phyloP scores from a whole-genome alignment of 2,329 filamentous ascomycete species.

The Penicillium hordei region DNA sequence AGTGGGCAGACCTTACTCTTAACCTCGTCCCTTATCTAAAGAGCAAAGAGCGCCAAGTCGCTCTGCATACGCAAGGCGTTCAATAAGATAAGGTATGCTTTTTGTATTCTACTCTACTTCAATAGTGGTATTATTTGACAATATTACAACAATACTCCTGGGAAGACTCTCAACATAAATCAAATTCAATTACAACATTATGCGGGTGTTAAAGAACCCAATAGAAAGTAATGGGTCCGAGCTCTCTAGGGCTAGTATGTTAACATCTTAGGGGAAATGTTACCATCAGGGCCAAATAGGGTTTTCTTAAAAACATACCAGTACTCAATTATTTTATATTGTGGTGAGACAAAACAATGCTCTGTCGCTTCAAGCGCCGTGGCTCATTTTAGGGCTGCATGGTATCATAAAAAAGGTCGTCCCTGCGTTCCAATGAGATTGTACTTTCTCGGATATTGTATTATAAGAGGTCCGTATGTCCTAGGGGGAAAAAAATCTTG shows the following conservation, averaged over 20 bases:
- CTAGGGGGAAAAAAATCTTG: neutral
- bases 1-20: neutral
- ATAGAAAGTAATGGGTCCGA: neutral
- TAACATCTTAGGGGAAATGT: slow-evolving; percentile 1
- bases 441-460: neutral
- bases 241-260: neutral
- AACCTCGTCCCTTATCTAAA: neutral
- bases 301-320: neutral
- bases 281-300: neutral
- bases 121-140: neutral
- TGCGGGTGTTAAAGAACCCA: neutral
- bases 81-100: neutral
- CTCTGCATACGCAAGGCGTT: neutral
- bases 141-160: neutral
- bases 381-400: slow-evolving; percentile 2
- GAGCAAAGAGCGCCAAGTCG: neutral
- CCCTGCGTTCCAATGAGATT: neutral
- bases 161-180: neutral
- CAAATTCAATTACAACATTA: neutral
- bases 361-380: neutral
- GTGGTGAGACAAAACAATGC: neutral
- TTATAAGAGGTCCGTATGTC: neutral
- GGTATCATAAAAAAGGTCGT: neutral
- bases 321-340: neutral
- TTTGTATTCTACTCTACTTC: neutral